Base-by-base conservation (phyloP, 495 filamentous ascomycete genomes). In the Neurospora africana region DNA sequence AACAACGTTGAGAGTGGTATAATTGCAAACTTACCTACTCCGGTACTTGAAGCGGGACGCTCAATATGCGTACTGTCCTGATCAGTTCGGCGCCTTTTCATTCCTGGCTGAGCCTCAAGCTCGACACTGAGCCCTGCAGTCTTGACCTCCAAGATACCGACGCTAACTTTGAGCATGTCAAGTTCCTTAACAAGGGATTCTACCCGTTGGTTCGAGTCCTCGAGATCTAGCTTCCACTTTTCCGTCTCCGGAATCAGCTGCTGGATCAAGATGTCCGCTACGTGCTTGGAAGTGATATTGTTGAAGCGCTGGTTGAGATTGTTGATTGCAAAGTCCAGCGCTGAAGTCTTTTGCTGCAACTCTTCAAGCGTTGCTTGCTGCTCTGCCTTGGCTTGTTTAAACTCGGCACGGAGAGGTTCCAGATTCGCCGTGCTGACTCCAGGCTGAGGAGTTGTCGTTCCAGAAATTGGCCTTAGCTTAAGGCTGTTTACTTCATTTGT, bases 251-350 rank as follows among this genome's bases (percentile, higher is more conserved):
- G 53, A 65, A 65, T 19, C 19, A 82, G 27, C 10, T 76, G 72
- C 1, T 75, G 76, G 1, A 79, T 74, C 6, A 81, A 75, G 17
- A 68, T 40, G 41, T 80, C 74, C 0, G 74, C 75, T 3, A 82
- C 65, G 1, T 71, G 43, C 33, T 74, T 75, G 19, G 79, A 79
- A 21, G 76, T 68, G 15, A 82, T 39, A 39, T 80, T 82, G 69
- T 75, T 77, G 33, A 67, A 80, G 8, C 73, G 75, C 11, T 72
- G 58, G 58, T 79, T 71, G 17, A 81, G 65, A 1, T 35, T 53
- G 11, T 44, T 68, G 37, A 75, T 67, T 33, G 70, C 68, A 36
- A 73, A 27, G 40, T 68, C 43, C 35, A 72, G 23, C 23, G 27
- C 67, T 5, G 17, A 13, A 9, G 33, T 4, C 38, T 37, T 19